Evolutionary conservation across 805 yeast genomes (phyloP).

Genomic region (Jamesozyma spencerorum): DNA sequence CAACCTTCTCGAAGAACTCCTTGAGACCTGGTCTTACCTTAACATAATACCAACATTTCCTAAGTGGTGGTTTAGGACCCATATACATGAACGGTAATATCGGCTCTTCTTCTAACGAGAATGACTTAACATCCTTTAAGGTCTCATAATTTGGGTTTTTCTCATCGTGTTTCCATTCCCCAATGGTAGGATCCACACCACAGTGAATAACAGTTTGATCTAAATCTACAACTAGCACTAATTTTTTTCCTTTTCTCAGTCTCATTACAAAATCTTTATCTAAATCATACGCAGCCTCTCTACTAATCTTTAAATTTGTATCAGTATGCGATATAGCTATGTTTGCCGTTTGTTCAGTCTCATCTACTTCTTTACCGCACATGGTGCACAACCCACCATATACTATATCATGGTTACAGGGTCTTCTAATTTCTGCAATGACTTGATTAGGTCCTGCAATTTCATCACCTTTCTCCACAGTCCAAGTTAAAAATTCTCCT

Average conservation of each 20-base stretch:
- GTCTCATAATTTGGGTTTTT: conserved; percentile 76
- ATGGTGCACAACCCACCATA: conserved; percentile 91
- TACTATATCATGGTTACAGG: conserved; percentile 87
- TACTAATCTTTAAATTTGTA: conserved; percentile 71
- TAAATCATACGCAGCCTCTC: conserved; percentile 76
- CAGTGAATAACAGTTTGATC: conserved; percentile 98
- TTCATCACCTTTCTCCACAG: conserved; percentile 50
- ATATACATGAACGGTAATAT: conserved; percentile 47
- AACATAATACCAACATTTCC: conserved; percentile 81
- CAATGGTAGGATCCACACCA: conserved; percentile 94
- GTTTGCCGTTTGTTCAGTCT: conserved; percentile 53
- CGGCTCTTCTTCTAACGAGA: conserved; percentile 69
- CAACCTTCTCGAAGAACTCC: conserved; percentile 57
- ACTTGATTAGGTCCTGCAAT: conserved; percentile 38
- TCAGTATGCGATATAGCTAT: conserved; percentile 82
- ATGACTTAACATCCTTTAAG: conserved; percentile 70
- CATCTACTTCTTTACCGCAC: conserved; percentile 75
- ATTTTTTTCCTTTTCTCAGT: conserved; percentile 51
- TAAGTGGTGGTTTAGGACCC: conserved; percentile 50
- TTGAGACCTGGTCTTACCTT: conserved; percentile 82
- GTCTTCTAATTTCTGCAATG: conserved; percentile 57
- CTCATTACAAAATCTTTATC: conserved; percentile 59
- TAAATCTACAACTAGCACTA: conserved; percentile 87
- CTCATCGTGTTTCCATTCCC: conserved; percentile 89
- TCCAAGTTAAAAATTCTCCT: conserved; percentile 50